Evolutionary conservation across 176 grass and related monocot genomes (phyloP).

Genomic region (Secale cereale): DNA sequence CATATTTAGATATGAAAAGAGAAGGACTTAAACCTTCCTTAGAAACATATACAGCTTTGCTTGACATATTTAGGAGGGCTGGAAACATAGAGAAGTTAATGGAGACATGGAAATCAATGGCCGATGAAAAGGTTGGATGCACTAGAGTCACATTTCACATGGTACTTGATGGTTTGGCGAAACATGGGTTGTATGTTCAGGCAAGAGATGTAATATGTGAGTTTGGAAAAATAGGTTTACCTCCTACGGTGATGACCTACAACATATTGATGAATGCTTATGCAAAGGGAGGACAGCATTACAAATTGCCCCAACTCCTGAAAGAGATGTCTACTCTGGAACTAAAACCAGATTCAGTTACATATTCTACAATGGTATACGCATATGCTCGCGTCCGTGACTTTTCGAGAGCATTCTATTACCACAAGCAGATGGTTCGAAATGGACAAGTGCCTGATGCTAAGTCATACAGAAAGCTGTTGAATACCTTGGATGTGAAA

Average conservation of each 20-base stretch:
- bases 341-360: conserved; percentile 83
- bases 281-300: conserved; percentile 84
- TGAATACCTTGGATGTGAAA: conserved; percentile 65
- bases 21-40: conserved; percentile 70
- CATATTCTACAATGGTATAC: conserved; percentile 84
- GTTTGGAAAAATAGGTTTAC: conserved; percentile 67
- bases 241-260: conserved; percentile 74
- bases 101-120: conserved; percentile 88
- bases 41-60: conserved; percentile 68
- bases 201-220: conserved; percentile 75
- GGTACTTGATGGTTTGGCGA: conserved; percentile 81
- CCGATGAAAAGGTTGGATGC: conserved; percentile 50
- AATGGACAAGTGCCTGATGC: conserved; percentile 65
- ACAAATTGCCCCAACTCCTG: conserved; percentile 77
- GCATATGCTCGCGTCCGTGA: conserved; percentile 69
- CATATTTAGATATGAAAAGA: conserved; percentile 73
- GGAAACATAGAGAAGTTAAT: conserved; percentile 58
- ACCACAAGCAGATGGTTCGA: conserved; percentile 87
- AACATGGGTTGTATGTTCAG: conserved; percentile 84
- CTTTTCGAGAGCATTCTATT: conserved; percentile 84
- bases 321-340: conserved; percentile 71
- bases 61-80: conserved; percentile 69
- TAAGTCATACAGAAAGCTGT: conserved; percentile 70
- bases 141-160: conserved; percentile 71
- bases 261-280: conserved; percentile 98